Evolutionary conservation across 176 grass and related monocot species (phyloP), one percentile per base, ranked within the genome.

Genomic region (Aegilops longissima): DNA sequence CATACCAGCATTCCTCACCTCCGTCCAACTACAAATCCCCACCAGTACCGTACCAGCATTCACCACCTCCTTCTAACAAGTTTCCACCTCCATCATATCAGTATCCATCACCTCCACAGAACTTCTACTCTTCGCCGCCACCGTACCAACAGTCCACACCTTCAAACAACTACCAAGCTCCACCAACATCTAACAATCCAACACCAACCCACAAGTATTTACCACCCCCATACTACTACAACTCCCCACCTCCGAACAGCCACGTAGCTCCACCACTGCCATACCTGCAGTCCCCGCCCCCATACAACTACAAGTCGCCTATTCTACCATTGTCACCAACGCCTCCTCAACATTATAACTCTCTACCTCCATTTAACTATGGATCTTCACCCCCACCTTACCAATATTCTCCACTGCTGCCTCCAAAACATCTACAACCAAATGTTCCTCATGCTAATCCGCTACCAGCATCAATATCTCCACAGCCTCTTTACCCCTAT

Each of bases 191-290:
- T 65, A 73, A 90, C 83, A 83, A 79, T 59, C 56, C 18, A 59
- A 59, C 20, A 59, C 7, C 18, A 21, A 21, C 56, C 56, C 56
- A 63, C 71, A 94, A 80, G 25, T 89, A 66, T 87, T 73, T 89
- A 67, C 80, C 83, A 42, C 92, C 84, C 29, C 92, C 89, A 81
- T 89, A 83, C 85, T 83, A 91, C 84, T 81, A 83, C 52, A 91
- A 82, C 71, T 87, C 77, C 38, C 91, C 86, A 9, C 66, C 78
- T 75, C 73, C 72, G 66, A 66, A 63, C 59, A 77, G 31, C 81
- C 20, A 88, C 2, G 38, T 84, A 47, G 62, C 80, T 51, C 83
- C 87, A 65, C 64, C 62, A 14, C 40, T 80, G 67, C 20, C 80
- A 61, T 34, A 87, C 76, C 76, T 79, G 54, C 77, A 83, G 30